Conservation (phyloP, 2,329 filamentous ascomycete genomes). For the Stachybotrys echinatus region DNA sequence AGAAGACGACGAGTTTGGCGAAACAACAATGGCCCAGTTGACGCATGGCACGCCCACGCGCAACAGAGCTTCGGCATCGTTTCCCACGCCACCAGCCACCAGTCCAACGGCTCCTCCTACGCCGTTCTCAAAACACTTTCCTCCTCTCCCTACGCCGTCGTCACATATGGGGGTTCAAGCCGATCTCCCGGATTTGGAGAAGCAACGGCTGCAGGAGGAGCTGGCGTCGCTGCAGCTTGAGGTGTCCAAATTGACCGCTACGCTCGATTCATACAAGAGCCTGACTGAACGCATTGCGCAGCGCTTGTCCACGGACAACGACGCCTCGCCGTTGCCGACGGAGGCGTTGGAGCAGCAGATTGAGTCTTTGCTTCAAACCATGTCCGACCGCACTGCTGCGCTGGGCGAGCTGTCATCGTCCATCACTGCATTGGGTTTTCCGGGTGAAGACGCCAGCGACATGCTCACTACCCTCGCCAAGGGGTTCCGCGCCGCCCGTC, state of each 20-base stretch:
- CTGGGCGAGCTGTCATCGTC: slow-evolving; percentile 38
- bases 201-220: slow-evolving; percentile 38
- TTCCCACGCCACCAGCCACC: slow-evolving; percentile 51
- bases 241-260: slow-evolving; percentile 38
- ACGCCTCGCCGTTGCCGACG: slow-evolving; percentile 9
- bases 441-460: slow-evolving; percentile 38
- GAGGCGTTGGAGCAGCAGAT: slow-evolving; percentile 37
- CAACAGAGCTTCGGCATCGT: slow-evolving; percentile 31
- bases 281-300: slow-evolving; percentile 31
- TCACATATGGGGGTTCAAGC: slow-evolving; percentile 34
- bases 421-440: slow-evolving; percentile 47
- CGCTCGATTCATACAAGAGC: slow-evolving; percentile 41
- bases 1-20: slow-evolving; percentile 39
- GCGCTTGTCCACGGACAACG: slow-evolving; percentile 22
- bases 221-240: slow-evolving; percentile 43
- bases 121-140: slow-evolving; percentile 25
- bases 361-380: slow-evolving; percentile 34
- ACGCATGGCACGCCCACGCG: slow-evolving; percentile 46
- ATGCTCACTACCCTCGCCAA: slow-evolving; percentile 41
- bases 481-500: slow-evolving; percentile 50
- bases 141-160: slow-evolving; percentile 11
- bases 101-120: slow-evolving; percentile 36
- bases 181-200: slow-evolving; percentile 35
- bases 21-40: slow-evolving; percentile 45
- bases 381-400: slow-evolving; percentile 43